Percentiles rank a stretch among this genome's conserved stretches.
Evolutionary conservation across 2,329 filamentous ascomycete genomes (phyloP).

Genomic region (Cadophora malorum): DNA sequence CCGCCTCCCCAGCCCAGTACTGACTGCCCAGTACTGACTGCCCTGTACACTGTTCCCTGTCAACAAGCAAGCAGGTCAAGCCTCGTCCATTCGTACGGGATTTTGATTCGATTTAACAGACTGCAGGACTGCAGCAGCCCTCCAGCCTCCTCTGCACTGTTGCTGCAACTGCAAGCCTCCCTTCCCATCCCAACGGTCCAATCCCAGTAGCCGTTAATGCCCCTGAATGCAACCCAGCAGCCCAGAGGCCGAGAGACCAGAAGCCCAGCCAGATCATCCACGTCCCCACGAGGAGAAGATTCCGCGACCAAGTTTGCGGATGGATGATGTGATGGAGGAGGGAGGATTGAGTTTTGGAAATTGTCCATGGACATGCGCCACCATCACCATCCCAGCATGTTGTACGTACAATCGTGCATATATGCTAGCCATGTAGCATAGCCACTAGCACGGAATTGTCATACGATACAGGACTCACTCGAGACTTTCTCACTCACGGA

Average conservation of each 20-base stretch:
- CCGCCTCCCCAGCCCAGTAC: neutral
- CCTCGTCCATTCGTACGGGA: conserved; percentile 4
- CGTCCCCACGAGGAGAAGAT: neutral
- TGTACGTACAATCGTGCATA: conserved; percentile 20
- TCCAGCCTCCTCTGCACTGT: conserved; percentile 4
- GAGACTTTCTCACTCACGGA: neutral
- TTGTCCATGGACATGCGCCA: neutral
- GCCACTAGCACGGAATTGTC: conserved; percentile 11
- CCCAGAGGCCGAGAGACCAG: neutral
- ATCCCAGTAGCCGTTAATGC: conserved; percentile 12
- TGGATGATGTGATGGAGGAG: neutral
- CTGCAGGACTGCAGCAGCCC: neutral
- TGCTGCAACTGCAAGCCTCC: conserved; percentile 9
- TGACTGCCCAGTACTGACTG: neutral
- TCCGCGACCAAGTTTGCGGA: neutral
- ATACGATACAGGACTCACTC: conserved; percentile 8
- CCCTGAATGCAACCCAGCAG: conserved; percentile 1
- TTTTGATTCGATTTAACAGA: conserved; percentile 8
- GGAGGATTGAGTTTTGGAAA: neutral
- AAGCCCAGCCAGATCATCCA: neutral
- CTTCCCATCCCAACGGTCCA: conserved; percentile 9
- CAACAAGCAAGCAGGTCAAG: neutral
- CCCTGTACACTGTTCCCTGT: neutral
- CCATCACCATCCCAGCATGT: neutral
- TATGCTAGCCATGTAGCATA: conserved; percentile 7